phyloP scores from a whole-genome alignment of 257 asterid genomes.

The Solanum commersonii region DNA sequence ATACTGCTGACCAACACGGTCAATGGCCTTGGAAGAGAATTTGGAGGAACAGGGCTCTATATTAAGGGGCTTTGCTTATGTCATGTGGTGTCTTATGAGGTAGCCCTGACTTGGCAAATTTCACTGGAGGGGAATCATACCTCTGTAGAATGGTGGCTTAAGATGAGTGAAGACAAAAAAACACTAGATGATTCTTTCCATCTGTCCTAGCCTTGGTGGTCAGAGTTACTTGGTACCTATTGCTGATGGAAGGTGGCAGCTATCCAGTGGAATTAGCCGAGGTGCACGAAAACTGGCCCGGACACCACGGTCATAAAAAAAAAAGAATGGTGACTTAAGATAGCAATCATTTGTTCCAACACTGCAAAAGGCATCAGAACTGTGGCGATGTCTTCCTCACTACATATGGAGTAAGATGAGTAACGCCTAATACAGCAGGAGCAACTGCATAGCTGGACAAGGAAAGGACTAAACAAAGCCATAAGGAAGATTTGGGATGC shows the following conservation, averaged over 20 bases:
- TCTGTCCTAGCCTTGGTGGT: no score
- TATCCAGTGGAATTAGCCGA: background rate
- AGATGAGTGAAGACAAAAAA: background rate
- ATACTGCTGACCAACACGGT: background rate
- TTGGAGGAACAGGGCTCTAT: background rate
- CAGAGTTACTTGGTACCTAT: no score
- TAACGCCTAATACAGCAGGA: background rate
- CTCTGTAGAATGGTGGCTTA: background rate
- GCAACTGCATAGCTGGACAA: background rate
- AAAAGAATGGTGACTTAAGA: background rate
- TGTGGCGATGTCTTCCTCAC: background rate
- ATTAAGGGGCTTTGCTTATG: background rate
- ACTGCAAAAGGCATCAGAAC: background rate
- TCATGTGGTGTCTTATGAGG: background rate
- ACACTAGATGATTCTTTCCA: no score
- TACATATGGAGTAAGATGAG: background rate
- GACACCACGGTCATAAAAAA: background rate
- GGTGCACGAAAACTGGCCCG: background rate
- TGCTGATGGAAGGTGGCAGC: background rate
- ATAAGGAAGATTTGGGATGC: background rate
- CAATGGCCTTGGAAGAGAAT: background rate
- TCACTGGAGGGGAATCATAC: background rate
- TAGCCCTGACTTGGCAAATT: background rate
- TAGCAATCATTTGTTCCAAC: background rate
- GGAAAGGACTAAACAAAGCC: background rate